Evolutionary conservation across 176 grass and related monocot genomes (phyloP).

Genomic region (Raddia guianensis): DNA sequence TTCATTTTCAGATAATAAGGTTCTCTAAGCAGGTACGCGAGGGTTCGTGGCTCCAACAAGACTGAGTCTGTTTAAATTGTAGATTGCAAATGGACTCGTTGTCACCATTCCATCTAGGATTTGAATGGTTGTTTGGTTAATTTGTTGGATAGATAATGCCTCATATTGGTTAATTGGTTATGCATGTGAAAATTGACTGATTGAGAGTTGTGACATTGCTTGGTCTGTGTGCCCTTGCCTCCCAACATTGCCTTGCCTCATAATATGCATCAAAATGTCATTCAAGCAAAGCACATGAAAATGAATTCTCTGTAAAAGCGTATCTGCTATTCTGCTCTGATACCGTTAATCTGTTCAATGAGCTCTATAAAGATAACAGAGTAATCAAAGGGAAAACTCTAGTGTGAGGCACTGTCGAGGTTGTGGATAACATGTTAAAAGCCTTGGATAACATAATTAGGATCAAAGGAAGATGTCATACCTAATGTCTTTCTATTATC

Average conservation of each 20-base stretch:
- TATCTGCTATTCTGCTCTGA: not conserved
- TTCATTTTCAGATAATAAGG: constrained; percentile 87
- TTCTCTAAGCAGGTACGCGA: constrained; percentile 72
- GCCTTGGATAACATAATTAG: not conserved
- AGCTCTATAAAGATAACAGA: not conserved
- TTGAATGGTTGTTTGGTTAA: not conserved
- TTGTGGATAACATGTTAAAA: not conserved
- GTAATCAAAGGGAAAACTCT: not conserved
- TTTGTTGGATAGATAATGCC: not conserved
- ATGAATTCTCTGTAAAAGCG: not conserved
- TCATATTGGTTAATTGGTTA: not conserved
- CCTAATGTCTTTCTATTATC: not conserved
- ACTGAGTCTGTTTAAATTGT: not conserved
- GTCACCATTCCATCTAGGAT: not conserved
- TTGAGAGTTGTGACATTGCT: not conserved
- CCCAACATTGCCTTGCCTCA: not conserved
- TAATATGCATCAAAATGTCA: not conserved
- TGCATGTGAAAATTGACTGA: not conserved
- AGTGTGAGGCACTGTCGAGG: not conserved
- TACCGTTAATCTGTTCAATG: not conserved
- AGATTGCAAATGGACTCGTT: not conserved
- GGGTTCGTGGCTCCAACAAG: not conserved
- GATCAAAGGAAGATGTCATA: not conserved
- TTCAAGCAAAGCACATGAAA: not conserved
- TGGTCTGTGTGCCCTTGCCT: not conserved